Evolutionary conservation across 495 filamentous ascomycete genomes (phyloP).

Genomic region (Aspergillus funiculosus): DNA sequence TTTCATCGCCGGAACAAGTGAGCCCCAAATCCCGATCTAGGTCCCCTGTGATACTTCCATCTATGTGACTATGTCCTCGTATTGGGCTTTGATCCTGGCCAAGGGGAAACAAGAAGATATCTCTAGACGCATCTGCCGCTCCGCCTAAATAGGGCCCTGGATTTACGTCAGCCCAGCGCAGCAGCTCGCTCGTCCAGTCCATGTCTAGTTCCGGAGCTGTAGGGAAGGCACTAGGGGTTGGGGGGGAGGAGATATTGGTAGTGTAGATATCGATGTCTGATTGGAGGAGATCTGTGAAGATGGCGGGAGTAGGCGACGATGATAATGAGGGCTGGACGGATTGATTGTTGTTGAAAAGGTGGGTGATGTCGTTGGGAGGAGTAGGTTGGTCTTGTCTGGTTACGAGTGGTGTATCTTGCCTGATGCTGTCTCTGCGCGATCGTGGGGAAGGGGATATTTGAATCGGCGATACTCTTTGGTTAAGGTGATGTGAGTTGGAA

Average conservation of each 20-base stretch:
- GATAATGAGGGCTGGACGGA: not conserved
- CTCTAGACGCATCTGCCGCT: conserved; percentile 14
- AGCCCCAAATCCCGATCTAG: conserved; percentile 40
- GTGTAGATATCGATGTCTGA: conserved; percentile 28
- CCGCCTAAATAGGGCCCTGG: conserved; percentile 5
- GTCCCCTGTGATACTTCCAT: conserved; percentile 37
- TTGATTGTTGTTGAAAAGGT: conserved; percentile 17
- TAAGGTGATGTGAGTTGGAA: not conserved
- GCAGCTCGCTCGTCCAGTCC: conserved; percentile 36
- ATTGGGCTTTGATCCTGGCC: not conserved
- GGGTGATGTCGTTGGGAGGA: conserved; percentile 27
- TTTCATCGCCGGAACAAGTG: conserved; percentile 28
- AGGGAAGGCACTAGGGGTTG: conserved; percentile 8
- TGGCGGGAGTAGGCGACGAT: not conserved
- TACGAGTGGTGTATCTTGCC: not conserved
- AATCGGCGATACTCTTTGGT: not conserved
- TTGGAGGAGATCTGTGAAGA: conserved; percentile 13
- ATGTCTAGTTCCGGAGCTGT: conserved; percentile 22
- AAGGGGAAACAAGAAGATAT: conserved; percentile 26
- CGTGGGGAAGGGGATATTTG: not conserved
- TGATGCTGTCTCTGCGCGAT: not conserved
- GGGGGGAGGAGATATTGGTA: conserved; percentile 14
- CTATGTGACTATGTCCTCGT: conserved; percentile 4
- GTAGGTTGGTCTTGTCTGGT: conserved; percentile 16
- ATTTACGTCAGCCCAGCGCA: conserved; percentile 23